Base-by-base conservation (phyloP, 31 red algal species). In the Endocladia muricata region DNA sequence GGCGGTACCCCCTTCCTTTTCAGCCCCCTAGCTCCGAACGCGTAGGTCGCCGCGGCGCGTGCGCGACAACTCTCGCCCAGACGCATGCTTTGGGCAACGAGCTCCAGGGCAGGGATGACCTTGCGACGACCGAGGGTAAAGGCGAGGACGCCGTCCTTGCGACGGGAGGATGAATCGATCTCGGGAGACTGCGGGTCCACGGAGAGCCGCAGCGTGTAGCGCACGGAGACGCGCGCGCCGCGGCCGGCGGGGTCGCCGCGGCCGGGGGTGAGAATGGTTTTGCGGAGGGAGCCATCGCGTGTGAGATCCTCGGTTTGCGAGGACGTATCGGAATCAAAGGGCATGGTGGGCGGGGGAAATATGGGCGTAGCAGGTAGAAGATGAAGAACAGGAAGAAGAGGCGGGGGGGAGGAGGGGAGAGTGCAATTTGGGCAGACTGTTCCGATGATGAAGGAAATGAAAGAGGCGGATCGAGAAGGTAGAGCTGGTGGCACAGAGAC, bases 1-100 rank as follows among this genome's bases (percentile, higher is more conserved):
- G 75, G 75, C 37, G 85, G 75, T 13, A 88, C 85, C 6, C 85
- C 85, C 37, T 88, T 88, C 41, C 76, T 37, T 61, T 80, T 80
- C 17, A 88, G 57, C 17, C 85, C 85, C 36, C 49, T 63, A 9
- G 57, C 65, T 36, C 76, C 85, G 70, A 88, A 88, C 49, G 85
- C 85, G 49, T 88, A 88, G 0, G 74, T 35, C 2, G 85, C 62
- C 3, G 76, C 68, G n/a, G 76, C 66, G 19, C 33, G 58, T 22
- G 78, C 86, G 5, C 42, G 19, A 34, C 86, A 82, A 32, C 78
- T 83, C 43, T 90, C 86, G 0, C 86, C 86, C 4, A 70, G 38
- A 42, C 62, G 59, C 86, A 90, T 90, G 31, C 48, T 77, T 6
- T 76, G 70, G 17, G 77, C 71, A 25, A 77, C 77, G 6, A 76